phyloP scores from a whole-genome alignment of 2,329 filamentous ascomycete genomes.

The Pezicula neosporulosa region DNA sequence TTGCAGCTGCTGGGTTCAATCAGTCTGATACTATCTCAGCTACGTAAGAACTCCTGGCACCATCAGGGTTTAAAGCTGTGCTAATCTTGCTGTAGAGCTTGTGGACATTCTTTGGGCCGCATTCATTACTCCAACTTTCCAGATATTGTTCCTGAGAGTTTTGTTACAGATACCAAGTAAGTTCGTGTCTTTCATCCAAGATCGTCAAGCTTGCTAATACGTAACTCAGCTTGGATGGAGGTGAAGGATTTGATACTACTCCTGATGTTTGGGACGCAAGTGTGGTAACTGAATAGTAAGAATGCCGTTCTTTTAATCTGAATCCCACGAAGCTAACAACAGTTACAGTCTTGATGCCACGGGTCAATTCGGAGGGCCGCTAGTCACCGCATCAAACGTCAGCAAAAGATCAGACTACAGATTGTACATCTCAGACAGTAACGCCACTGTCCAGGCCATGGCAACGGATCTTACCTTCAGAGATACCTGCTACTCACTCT shows the following conservation, averaged over 20 bases:
- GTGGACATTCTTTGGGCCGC: slow-evolving; percentile 15
- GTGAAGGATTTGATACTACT: slow-evolving; percentile 38
- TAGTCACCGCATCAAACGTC: slow-evolving; percentile 26
- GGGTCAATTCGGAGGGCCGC: slow-evolving; percentile 39
- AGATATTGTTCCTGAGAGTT: slow-evolving; percentile 4
- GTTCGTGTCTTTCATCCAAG: neutral
- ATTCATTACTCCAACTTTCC: slow-evolving; percentile 15
- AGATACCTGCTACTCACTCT: slow-evolving; percentile 8
- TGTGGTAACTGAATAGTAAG: slow-evolving; percentile 38
- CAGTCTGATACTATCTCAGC: slow-evolving; percentile 51
- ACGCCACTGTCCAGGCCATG: slow-evolving; percentile 10
- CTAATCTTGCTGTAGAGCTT: slow-evolving; percentile 8
- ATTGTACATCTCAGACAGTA: slow-evolving; percentile 10
- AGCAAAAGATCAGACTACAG: slow-evolving; percentile 11
- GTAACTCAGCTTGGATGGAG: slow-evolving; percentile 5
- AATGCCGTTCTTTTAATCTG: slow-evolving; percentile 7
- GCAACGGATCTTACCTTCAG: slow-evolving; percentile 3
- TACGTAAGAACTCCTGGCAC: slow-evolving; percentile 24
- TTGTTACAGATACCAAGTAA: neutral
- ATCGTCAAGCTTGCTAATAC: neutral
- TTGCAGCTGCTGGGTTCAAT: slow-evolving; percentile 52
- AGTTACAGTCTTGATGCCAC: slow-evolving; percentile 45
- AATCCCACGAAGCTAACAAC: slow-evolving; percentile 8
- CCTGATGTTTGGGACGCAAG: slow-evolving; percentile 48
- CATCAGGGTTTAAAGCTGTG: neutral